A percentile compares a stretch with the other conserved stretches of the same genome.
Evolutionary conservation across 2,329 filamentous ascomycete species (phyloP).

Genomic region (Daldinia eschscholtzii): DNA sequence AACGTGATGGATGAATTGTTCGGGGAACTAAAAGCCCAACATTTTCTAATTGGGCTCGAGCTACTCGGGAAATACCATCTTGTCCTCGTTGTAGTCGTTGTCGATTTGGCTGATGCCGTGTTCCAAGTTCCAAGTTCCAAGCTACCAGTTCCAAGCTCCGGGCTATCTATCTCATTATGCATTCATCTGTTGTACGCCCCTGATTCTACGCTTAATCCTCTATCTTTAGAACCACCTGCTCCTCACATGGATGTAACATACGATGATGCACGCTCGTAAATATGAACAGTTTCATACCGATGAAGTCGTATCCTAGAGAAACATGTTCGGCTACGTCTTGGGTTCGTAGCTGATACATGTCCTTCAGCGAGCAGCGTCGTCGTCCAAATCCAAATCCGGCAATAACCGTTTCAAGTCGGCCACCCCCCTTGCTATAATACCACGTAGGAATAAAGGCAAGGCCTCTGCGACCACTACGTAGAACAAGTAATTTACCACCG

Average conservation of each 20-base stretch:
- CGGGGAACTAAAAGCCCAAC: conserved; percentile 29
- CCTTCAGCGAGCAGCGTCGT: conserved; percentile 20
- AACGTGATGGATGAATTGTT: conserved; percentile 34
- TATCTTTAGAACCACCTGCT: conserved; percentile 15
- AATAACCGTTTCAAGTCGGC: conserved; percentile 33
- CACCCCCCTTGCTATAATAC: conserved; percentile 30
- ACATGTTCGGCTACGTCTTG: conserved; percentile 25
- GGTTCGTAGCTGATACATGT: conserved; percentile 22
- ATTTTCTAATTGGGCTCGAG: conserved; percentile 25
- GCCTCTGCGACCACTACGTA: conserved; percentile 11
- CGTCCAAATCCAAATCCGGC: conserved; percentile 28
- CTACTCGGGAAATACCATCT: conserved; percentile 20
- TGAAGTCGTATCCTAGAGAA: conserved; percentile 20
- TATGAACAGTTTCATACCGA: conserved; percentile 30
- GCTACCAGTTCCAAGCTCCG: conserved; percentile 24
- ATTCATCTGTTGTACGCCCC: conserved; percentile 26
- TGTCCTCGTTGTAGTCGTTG: background rate
- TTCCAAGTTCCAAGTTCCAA: conserved; percentile 26
- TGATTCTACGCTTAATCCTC: conserved; percentile 21
- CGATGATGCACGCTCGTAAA: conserved; percentile 28
- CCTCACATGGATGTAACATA: conserved; percentile 23
- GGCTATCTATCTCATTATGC: conserved; percentile 17
- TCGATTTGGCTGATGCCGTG: conserved; percentile 18
- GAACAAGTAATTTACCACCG: conserved; percentile 12
- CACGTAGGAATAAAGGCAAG: conserved; percentile 19